Percentiles rank a stretch among this genome's conserved stretches.
Conservation (phyloP, 352 stramenopile genomes). For the Plasmopara muralis region DNA sequence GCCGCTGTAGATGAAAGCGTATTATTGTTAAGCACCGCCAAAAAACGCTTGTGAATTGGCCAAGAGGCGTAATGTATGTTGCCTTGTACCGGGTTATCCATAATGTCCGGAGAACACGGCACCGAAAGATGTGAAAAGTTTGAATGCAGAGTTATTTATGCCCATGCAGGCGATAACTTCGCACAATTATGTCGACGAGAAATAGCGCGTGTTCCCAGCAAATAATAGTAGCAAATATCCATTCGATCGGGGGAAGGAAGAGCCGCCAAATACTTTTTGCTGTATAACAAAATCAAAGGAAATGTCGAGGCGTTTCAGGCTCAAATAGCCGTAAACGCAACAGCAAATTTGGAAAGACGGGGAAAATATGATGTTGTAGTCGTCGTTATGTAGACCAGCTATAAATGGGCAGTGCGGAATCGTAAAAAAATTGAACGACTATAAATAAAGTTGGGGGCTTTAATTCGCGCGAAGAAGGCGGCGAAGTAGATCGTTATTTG, state of each 20-base stretch:
- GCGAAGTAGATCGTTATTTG: not conserved
- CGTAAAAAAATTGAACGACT: not conserved
- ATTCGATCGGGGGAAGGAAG: not conserved
- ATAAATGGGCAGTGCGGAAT: not conserved
- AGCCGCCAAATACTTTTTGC: not conserved
- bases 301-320: not conserved
- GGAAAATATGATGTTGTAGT: constrained; percentile 3
- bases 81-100: constrained; percentile 11
- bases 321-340: constrained; percentile 1
- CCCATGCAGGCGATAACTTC: not conserved
- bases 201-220: not conserved
- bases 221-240: not conserved
- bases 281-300: constrained; percentile 3
- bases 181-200: not conserved
- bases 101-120: constrained; percentile 5
- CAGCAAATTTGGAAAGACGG: not conserved
- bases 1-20: constrained; percentile 3
- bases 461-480: not conserved
- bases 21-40: constrained; percentile 2
- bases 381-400: not conserved
- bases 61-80: constrained; percentile 1
- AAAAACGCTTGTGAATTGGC: not conserved
- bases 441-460: not conserved
- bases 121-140: constrained; percentile 7
- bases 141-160: not conserved